These are phyloP conservation scores for Fraxinus americana DNA, from an alignment of 257 asterid species.

Conservation along the genomic window DNA sequence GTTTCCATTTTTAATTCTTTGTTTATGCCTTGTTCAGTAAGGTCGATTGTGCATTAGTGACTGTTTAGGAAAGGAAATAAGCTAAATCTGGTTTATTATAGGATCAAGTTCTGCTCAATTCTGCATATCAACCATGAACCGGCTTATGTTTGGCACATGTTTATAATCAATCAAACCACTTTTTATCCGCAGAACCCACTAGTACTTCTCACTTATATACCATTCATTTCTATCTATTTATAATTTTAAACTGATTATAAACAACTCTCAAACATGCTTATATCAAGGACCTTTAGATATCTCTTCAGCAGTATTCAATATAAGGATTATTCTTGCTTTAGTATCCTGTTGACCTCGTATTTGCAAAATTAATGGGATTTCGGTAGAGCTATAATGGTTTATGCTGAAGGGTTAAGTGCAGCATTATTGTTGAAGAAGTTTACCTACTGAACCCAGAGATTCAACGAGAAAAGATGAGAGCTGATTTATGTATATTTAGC, in stretches of 20 bases:
- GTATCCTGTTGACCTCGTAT: background rate
- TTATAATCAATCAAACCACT: too few relatives aligned
- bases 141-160: too few relatives aligned
- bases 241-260: too few relatives aligned
- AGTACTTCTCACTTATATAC: too few relatives aligned
- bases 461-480: background rate
- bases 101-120: too few relatives aligned
- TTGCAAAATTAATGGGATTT: background rate
- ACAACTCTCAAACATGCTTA: too few relatives aligned
- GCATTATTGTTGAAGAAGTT: background rate
- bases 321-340: background rate
- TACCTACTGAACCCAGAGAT: background rate
- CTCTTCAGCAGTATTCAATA: background rate
- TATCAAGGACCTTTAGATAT: background rate
- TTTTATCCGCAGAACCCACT: too few relatives aligned
- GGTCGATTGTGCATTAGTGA: background rate
- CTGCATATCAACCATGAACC: background rate
- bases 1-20: slow-evolving; percentile 16
- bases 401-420: background rate
- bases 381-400: background rate
- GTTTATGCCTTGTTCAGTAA: background rate
- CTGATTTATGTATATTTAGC: background rate
- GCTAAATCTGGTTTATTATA: background rate
- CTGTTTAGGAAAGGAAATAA: background rate
- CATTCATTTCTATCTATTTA: too few relatives aligned